Conservation (phyloP, 768 basidiomycete species). For the Austroboletus eburneus region DNA sequence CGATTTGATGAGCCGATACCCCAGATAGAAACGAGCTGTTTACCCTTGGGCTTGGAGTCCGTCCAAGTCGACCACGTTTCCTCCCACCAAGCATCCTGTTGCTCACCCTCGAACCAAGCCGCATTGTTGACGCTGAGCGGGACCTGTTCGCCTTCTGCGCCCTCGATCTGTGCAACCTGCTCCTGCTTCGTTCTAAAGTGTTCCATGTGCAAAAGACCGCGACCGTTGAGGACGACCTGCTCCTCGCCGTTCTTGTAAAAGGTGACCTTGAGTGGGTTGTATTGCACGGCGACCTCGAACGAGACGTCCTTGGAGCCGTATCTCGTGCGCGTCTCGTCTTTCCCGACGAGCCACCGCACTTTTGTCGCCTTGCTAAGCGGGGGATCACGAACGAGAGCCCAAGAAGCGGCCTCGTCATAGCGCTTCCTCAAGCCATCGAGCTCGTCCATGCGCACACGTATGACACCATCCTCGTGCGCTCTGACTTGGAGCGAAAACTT, state of each 20-base stretch:
- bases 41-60: constrained; percentile 95
- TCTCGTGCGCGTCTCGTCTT: constrained; percentile 56
- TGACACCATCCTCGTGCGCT: constrained; percentile 84
- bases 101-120: constrained; percentile 87
- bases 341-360: constrained; percentile 62
- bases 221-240: constrained; percentile 86
- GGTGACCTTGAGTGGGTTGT: constrained; percentile 71
- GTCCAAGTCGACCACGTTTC: constrained; percentile 85
- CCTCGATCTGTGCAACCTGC: constrained; percentile 23
- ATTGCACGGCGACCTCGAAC: constrained; percentile 64
- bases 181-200: constrained; percentile 75
- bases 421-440: constrained; percentile 71
- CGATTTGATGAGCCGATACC: neutral
- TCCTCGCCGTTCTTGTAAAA: constrained; percentile 72
- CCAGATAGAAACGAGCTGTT: neutral
- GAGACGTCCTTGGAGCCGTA: constrained; percentile 63
- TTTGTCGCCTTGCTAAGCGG: constrained; percentile 41
- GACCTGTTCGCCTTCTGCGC: constrained; percentile 45
- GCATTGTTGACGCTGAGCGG: constrained; percentile 50
- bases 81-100: constrained; percentile 84
- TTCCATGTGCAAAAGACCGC: constrained; percentile 94
- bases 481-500: constrained; percentile 79
- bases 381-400: constrained; percentile 82
- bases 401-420: constrained; percentile 88
- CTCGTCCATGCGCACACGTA: constrained; percentile 92